Evolutionary conservation across 2,329 filamentous ascomycete species (phyloP), one percentile per base, ranked within the genome.

Genomic region (Verticillium nubilum): DNA sequence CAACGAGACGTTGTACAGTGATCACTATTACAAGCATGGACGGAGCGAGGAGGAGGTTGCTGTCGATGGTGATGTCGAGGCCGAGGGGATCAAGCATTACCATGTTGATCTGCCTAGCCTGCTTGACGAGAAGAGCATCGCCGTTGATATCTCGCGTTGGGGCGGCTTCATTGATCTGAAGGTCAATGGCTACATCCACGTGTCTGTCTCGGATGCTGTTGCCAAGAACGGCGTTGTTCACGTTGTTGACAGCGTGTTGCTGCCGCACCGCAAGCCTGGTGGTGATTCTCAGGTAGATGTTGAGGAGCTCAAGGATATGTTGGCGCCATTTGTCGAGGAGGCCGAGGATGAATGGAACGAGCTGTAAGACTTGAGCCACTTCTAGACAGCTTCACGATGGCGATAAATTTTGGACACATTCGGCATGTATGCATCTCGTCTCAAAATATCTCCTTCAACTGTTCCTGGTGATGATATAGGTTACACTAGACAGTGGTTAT

Each of bases 181-280:
- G 70, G 81, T 96, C 67, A 97, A 97, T 68, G 90, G 87, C 15
- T 88, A 87, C 65, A 78, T 81, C 2, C 78, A 78, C 6, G 89
- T 96, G 1, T 77, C 78, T 0, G 76, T 91, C 6, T 78, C 86
- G 63, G 92, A 97, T 69, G 87, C 80, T 0, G 73, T 95, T 59
- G 89, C 88, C 0, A 84, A 81, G 68, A 90, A 97, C 69, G 93
- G 93, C 31, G 92, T 94, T 15, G 83, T 96, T 37, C 93, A 97
- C 59, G 86, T 94, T 17, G 79, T 95, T 0, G 80, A 82, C 54
- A 81, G 81, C 60, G 85, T 97, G 0, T 75, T 96, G 60, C 85
- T 97, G 63, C 93, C 93, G 50, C 91, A 92, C 1, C 86, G 84
- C 73, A 80, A 80, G 62, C 69, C 56, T 17, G 56, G 56, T 26